These are phyloP conservation scores for Hypsizygus marmoreus DNA, from an alignment of 768 basidiomycete genomes.

Conservation along the genomic window DNA sequence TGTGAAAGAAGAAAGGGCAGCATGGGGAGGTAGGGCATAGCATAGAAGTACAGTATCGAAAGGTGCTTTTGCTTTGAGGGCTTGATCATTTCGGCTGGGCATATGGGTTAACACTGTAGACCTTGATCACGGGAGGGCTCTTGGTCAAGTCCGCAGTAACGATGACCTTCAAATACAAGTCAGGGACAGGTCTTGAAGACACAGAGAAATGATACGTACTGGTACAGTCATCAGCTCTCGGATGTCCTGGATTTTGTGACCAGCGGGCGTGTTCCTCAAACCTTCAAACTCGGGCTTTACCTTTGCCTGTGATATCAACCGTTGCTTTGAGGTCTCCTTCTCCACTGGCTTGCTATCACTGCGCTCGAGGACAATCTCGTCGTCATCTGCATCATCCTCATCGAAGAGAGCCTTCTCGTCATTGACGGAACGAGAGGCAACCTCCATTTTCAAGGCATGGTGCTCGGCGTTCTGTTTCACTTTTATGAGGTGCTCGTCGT, in stretches of 20 bases:
- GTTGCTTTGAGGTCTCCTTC: slow-evolving; percentile 75
- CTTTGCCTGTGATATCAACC: slow-evolving; percentile 74
- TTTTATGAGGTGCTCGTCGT: slow-evolving; percentile 94
- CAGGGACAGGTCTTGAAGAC: slow-evolving; percentile 3
- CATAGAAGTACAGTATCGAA: slow-evolving; percentile 33
- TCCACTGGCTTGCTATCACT: slow-evolving; percentile 30
- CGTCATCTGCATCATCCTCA: slow-evolving; percentile 81
- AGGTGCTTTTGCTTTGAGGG: slow-evolving; percentile 5
- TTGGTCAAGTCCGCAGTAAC: slow-evolving; percentile 94
- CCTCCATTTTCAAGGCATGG: slow-evolving; percentile 90
- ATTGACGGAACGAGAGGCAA: slow-evolving; percentile 79
- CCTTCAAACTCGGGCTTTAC: slow-evolving; percentile 83
- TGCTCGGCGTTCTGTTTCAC: slow-evolving; percentile 92
- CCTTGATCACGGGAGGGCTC: slow-evolving; percentile 96
- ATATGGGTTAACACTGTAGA: slow-evolving; percentile 94
- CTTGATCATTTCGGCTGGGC: slow-evolving; percentile 57
- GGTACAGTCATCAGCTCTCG: slow-evolving; percentile 92
- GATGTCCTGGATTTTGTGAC: slow-evolving; percentile 97
- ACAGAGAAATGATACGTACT: slow-evolving; percentile 46
- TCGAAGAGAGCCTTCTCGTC: slow-evolving; percentile 90
- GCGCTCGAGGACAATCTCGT: slow-evolving; percentile 59
- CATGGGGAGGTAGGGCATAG: slow-evolving; percentile 19
- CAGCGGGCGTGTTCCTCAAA: slow-evolving; percentile 64
- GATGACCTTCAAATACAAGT: slow-evolving; percentile 64
- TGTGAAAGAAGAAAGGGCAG: slow-evolving; percentile 18